Percentiles rank a stretch among this genome's conserved stretches.
Conservation (phyloP, 768 basidiomycete species). For the Suillus occidentalis region DNA sequence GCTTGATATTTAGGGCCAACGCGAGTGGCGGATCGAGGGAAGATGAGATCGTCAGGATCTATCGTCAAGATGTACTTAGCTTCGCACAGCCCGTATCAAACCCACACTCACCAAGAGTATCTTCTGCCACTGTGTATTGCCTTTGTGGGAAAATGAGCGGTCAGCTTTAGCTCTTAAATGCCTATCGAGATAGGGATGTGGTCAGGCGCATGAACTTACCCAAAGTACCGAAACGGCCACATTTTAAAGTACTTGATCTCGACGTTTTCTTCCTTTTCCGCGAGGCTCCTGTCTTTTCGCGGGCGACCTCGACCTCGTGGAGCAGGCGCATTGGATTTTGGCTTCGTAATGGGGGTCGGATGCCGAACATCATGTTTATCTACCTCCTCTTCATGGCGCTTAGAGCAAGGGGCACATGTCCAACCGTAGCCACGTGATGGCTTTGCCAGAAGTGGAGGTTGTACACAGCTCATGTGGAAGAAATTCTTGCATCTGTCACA, state of each 20-base stretch:
- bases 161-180: conserved; percentile 13
- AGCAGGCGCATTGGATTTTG: conserved; percentile 72
- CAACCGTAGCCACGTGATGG: conserved; percentile 96
- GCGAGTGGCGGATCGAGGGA: conserved; percentile 90
- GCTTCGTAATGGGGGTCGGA: conserved; percentile 50
- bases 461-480: conserved; percentile 94
- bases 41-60: conserved; percentile 98
- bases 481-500: conserved; percentile 91
- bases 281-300: conserved; percentile 69
- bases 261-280: conserved; percentile 75
- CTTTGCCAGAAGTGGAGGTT: conserved; percentile 86
- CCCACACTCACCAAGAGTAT: conserved; percentile 71
- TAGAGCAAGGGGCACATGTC: conserved; percentile 94
- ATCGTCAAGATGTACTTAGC: conserved; percentile 27
- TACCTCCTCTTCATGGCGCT: conserved; percentile 83
- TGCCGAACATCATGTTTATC: conserved; percentile 72
- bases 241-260: conserved; percentile 83
- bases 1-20: conserved; percentile 87
- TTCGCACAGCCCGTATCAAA: conserved; percentile 11
- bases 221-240: conserved; percentile 97
- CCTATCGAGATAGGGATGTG: background rate
- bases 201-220: conserved; percentile 50
- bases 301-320: conserved; percentile 74
- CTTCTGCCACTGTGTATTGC: conserved; percentile 87
- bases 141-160: conserved; percentile 39